Conservation (phyloP, 345 rosid genomes). For the Populus deltoides region DNA sequence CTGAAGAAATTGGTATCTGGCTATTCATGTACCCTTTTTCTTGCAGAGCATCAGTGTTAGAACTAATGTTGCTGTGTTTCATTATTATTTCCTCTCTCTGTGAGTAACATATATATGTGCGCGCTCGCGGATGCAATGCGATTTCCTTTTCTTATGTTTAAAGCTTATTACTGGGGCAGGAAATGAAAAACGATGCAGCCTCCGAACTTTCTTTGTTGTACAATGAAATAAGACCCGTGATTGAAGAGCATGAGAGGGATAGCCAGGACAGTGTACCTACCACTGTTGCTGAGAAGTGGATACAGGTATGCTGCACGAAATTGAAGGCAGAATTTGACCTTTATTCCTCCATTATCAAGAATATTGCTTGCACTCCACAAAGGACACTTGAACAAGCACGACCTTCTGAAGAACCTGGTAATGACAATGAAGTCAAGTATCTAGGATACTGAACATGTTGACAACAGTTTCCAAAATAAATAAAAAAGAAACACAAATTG, state of each 20-base stretch:
- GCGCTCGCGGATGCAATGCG: not conserved
- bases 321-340: constrained; percentile 88
- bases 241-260: constrained; percentile 95
- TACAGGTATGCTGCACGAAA: constrained; percentile 72
- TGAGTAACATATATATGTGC: not conserved
- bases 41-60: no score
- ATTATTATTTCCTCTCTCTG: not conserved
- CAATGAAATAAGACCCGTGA: constrained; percentile 79
- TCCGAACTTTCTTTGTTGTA: constrained; percentile 55
- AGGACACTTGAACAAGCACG: constrained; percentile 28
- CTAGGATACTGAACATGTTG: constrained; percentile 8
- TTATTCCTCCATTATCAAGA: constrained; percentile 64
- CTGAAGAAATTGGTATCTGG: no score
- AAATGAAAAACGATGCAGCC: constrained; percentile 63
- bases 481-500: not conserved
- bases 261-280: constrained; percentile 90
- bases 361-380: constrained; percentile 51
- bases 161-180: constrained; percentile 40
- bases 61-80: not conserved
- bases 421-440: constrained; percentile 23
- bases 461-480: not conserved
- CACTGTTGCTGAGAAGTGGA: constrained; percentile 96
- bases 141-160: not conserved
- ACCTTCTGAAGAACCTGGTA: constrained; percentile 16
- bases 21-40: no score